phyloP scores from a whole-genome alignment of 2,329 filamentous ascomycete species.

The Colletotrichum lini region DNA sequence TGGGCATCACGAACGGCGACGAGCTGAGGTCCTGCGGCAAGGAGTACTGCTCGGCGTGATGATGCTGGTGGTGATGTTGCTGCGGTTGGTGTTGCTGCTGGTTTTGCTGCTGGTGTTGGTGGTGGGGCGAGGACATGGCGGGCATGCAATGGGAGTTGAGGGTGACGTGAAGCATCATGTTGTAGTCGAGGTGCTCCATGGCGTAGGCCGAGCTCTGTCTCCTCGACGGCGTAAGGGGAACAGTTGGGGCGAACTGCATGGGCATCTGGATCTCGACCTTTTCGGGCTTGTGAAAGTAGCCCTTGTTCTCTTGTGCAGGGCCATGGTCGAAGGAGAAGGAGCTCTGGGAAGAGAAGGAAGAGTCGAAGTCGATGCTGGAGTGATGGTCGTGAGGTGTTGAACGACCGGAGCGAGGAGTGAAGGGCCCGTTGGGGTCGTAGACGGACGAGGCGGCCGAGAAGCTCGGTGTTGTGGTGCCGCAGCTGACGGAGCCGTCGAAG shows the following conservation, averaged over 20 bases:
- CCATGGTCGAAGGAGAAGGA: constrained; percentile 45
- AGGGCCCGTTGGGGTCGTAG: constrained; percentile 61
- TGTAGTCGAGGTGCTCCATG: constrained; percentile 54
- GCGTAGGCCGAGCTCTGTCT: constrained; percentile 38
- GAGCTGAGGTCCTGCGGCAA: constrained; percentile 42
- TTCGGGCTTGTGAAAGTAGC: constrained; percentile 39
- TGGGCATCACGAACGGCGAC: constrained; percentile 43
- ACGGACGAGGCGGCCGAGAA: constrained; percentile 52
- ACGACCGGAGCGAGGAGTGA: constrained; percentile 61
- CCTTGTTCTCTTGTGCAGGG: constrained; percentile 32
- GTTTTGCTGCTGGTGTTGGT: constrained; percentile 22
- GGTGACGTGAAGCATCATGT: constrained; percentile 54
- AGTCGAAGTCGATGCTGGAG: constrained; percentile 56
- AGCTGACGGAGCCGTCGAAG: constrained; percentile 40
- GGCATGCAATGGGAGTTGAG: constrained; percentile 42
- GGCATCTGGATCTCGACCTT: constrained; percentile 37
- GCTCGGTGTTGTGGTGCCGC: constrained; percentile 41
- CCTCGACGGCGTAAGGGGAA: constrained; percentile 38
- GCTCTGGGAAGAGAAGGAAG: constrained; percentile 48
- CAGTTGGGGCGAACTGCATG: constrained; percentile 34
- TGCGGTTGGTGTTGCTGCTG: not conserved
- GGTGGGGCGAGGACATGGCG: constrained; percentile 39
- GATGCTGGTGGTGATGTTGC: constrained; percentile 1
- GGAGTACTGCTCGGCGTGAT: constrained; percentile 33
- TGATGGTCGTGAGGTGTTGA: constrained; percentile 56